These are phyloP conservation scores for Rossbeevera mucosa DNA, from an alignment of 768 basidiomycete genomes.

Conservation along the genomic window DNA sequence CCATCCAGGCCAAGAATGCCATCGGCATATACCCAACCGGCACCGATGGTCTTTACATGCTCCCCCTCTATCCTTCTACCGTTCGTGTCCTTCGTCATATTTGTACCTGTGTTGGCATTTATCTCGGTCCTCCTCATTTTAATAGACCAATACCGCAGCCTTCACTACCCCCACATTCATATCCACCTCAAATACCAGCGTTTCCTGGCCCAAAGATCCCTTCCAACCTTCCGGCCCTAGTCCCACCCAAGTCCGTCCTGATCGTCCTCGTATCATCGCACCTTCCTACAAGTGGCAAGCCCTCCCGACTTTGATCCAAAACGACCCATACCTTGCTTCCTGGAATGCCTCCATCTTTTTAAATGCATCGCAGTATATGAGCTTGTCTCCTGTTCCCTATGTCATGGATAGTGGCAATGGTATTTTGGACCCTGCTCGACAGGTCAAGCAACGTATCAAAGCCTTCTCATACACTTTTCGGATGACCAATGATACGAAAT, in stretches of 20 bases:
- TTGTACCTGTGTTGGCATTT: neutral
- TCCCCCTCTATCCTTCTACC: conserved; percentile 85
- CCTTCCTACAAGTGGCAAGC: conserved; percentile 89
- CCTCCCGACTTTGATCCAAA: conserved; percentile 69
- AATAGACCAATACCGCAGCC: conserved; percentile 68
- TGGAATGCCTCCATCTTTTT: conserved; percentile 92
- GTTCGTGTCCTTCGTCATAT: conserved; percentile 47
- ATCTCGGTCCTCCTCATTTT: neutral
- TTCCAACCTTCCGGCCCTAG: conserved; percentile 62
- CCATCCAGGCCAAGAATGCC: conserved; percentile 54
- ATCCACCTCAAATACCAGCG: conserved; percentile 43
- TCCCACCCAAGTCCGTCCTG: conserved; percentile 58
- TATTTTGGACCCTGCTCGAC: conserved; percentile 85
- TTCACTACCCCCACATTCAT: conserved; percentile 72
- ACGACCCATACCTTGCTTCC: conserved; percentile 76
- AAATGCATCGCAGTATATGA: conserved; percentile 77
- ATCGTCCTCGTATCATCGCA: conserved; percentile 89
- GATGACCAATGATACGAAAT: conserved; percentile 88
- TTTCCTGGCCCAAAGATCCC: conserved; percentile 78
- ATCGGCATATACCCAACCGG: conserved; percentile 68
- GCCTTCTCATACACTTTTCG: conserved; percentile 87
- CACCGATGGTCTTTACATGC: conserved; percentile 73
- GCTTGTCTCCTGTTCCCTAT: conserved; percentile 63
- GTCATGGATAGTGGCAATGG: conserved; percentile 79
- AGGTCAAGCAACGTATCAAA: conserved; percentile 88